Base-by-base conservation (phyloP, 2,329 filamentous ascomycete genomes). In the Helotiales sp. region DNA sequence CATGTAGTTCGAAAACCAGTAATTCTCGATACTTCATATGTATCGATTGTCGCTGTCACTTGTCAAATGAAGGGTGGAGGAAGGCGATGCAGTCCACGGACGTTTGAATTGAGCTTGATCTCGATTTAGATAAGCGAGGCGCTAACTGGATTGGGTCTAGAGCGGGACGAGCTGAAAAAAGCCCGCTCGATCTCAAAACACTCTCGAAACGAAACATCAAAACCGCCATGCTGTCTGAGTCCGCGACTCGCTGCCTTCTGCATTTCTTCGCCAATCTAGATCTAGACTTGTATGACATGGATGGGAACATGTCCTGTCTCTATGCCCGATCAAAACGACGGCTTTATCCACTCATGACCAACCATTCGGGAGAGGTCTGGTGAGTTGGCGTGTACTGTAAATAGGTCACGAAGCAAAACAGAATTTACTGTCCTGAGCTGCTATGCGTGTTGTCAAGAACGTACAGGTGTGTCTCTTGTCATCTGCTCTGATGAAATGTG, bases 21-120 rank as follows among this genome's bases (percentile, higher is more conserved):
- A 11, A 37, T 34, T 8, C 6, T 57, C 28, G 54, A 57, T 6
- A 57, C 54, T 40, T 20, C 37, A 24, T 10, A 3, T 17, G 54
- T 57, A 20, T 57, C 30, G 54, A 34, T 37, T 57, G 54, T 57
- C 54, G 40, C 28, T 55, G 52, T 55, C 52, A 55, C 52, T 55
- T 55, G 52, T 55, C 52, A 55, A 55, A 22, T 11, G 30, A 34
- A 34, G 52, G 30, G 15, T 55, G 13, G 7, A 20, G 13, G 52
- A 1, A 17, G 17, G n/a, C 17, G 10, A n/a, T 22, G 30, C 13
- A 34, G n/a, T 40, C 30, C 6, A n/a, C 2, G 13, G 54, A 32
- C 52, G 52, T 55, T 55, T 22, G 52, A 55, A 20, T 55, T 55
- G 52, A 57, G 20, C 30, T 57, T 37, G 10, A 37, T 20, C 40